phyloP scores from a whole-genome alignment of 179 eudicot species.

The Drosera spatulata region DNA sequence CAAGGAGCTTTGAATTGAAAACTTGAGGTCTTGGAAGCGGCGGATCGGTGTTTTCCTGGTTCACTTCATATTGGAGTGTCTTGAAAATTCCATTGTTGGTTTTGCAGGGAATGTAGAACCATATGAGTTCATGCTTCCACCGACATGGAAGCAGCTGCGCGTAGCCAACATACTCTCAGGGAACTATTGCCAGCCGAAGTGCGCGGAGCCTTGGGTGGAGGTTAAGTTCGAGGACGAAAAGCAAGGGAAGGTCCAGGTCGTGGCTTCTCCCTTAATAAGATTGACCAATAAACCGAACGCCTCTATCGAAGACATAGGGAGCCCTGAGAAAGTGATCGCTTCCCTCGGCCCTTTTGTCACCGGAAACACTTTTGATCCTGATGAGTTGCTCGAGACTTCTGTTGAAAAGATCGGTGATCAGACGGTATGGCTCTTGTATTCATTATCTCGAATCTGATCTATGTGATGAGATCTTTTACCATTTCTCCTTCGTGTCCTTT shows the following conservation, averaged over 20 bases:
- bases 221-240: slow-evolving; percentile 86
- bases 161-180: slow-evolving; percentile 91
- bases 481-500: no score
- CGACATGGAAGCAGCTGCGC: slow-evolving; percentile 86
- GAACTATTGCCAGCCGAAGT: slow-evolving; percentile 94
- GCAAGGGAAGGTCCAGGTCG: slow-evolving; percentile 88
- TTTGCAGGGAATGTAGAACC: slow-evolving; percentile 94
- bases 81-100: slow-evolving; percentile 20
- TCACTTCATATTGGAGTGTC: no score
- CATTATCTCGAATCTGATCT: no score
- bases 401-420: slow-evolving; percentile 76
- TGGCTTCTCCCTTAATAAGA: slow-evolving; percentile 89
- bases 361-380: slow-evolving; percentile 72
- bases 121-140: slow-evolving; percentile 80
- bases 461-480: no score
- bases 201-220: slow-evolving; percentile 99
- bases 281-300: slow-evolving; percentile 93
- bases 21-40: no score
- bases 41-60: no score
- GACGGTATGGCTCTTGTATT: slow-evolving; percentile 33
- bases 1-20: no score
- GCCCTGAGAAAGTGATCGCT: slow-evolving; percentile 84
- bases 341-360: slow-evolving; percentile 97
- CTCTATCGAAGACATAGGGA: slow-evolving; percentile 83
- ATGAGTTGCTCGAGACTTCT: slow-evolving; percentile 61